Percentiles rank a stretch among this genome's conserved stretches.
Conservation (phyloP, 2,329 filamentous ascomycete genomes). For the Verticillium albo-atrum region DNA sequence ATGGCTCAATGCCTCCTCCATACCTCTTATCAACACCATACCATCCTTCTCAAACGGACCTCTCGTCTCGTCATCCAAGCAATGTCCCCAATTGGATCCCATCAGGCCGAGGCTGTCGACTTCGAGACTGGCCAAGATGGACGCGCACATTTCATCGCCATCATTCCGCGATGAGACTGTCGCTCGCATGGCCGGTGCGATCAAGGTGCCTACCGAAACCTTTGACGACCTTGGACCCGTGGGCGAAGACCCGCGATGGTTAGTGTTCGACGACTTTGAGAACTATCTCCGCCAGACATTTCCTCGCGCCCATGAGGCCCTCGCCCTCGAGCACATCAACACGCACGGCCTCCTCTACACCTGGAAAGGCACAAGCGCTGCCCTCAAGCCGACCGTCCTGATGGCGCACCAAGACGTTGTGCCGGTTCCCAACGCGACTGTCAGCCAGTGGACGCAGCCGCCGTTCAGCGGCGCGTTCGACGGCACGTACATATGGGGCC, state of each 20-base stretch:
- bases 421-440: conserved; percentile 46
- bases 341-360: conserved; percentile 55
- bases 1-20: conserved; percentile 4
- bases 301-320: conserved; percentile 41
- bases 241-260: conserved; percentile 53
- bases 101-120: conserved; percentile 21
- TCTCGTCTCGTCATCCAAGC: neutral
- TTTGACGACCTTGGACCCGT: conserved; percentile 51
- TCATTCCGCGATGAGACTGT: conserved; percentile 27
- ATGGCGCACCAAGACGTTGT: conserved; percentile 65
- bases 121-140: conserved; percentile 22
- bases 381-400: conserved; percentile 51
- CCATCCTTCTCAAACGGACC: neutral
- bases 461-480: conserved; percentile 57
- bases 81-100: conserved; percentile 28
- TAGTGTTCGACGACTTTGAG: conserved; percentile 51
- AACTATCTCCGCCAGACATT: conserved; percentile 44
- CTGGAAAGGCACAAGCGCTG: conserved; percentile 45
- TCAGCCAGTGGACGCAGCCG: conserved; percentile 51
- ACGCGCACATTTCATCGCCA: conserved; percentile 22
- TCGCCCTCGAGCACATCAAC: conserved; percentile 51
- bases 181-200: conserved; percentile 33
- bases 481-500: conserved; percentile 56
- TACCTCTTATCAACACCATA: neutral
- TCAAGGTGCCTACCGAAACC: conserved; percentile 51